Evolutionary conservation across 83 land plant genomes (phyloP), one percentile per base, ranked within the genome.

Genomic region (Picea engelmannii): DNA sequence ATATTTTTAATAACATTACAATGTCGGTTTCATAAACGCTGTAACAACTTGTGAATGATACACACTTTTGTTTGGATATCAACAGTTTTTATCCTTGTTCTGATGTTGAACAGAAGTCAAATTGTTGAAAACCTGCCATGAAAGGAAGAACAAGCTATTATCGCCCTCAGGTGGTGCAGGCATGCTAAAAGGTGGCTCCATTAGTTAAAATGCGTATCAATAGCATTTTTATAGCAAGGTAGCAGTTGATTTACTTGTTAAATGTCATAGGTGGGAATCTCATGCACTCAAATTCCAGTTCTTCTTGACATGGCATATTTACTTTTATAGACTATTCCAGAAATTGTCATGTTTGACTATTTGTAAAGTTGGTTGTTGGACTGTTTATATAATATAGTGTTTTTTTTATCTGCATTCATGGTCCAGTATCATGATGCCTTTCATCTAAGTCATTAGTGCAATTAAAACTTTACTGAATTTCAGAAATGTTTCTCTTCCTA

Each of bases 61-160:
- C 27, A 38, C 42, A 38, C 11, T 69, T 17, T 35, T 69, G n/a
- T 69, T 38, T 69, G 74, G 47, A 20, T 69, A 38, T 69, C 47
- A 69, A 38, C 9, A 38, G 42, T 69, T 6, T 3, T 69, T 10
- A 38, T 3, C 0, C 16, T 38, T 69, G 47, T 13, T 38, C 18
- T 69, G 74, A 69, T 69, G 74, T 69, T 38, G 42, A 38, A 40
- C 74, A 69, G 74, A 69, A 17, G 74, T 69, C 49, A 69, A 69
- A 38, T 38, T 38, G 42, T 69, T 69, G 74, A 69, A 69, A 69
- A 42, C n/a, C 49, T 69, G 74, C 74, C 74, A 69, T 69, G 74
- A 69, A 69, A 69, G 74, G 74, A 69, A 69, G 74, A 38, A n/a
- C 74, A 17, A 2, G 35, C 47, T 2, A 42, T 55, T 38, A 69